Evolutionary conservation across 176 grass and related monocot species (phyloP), one percentile per base, ranked within the genome.

Genomic region (Oropetium thomaeum): DNA sequence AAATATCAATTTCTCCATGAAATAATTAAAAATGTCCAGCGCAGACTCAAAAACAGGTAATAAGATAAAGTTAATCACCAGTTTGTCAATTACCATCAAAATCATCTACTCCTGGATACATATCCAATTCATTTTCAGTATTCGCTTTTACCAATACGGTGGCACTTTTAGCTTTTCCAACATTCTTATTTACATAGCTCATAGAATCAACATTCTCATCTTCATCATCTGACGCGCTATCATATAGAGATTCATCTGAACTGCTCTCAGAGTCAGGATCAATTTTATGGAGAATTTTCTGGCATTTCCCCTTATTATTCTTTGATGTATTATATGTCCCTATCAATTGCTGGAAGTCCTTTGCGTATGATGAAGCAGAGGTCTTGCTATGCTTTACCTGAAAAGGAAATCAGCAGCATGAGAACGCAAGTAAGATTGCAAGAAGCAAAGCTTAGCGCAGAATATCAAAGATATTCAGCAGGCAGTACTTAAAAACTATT

Each of bases 321-420:
- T 38, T 91, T 78, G 88, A 85, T 12, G 34, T 25, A 1, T 63
- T 87, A 68, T 93, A 93, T 79, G 70, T 68, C 43, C 29, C 41
- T 93, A 97, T 85, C 52, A 97, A 57, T 77, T 97, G 74, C 44
- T 68, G 33, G 60, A 97, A 97, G 65, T 97, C 94, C 53, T 82
- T 82, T 27, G 62, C 23, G 77, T 97, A 97, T 53, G 90, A 93
- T 30, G 81, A 86, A 17, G 66, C 73, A 42, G 81, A 87, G 41
- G 94, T 93, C 67, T 61, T 88, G 64, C 94, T 97, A 63, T 97
- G 83, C 78, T 89, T 89, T 84, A 93, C 90, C 94, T 97, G 69
- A 76, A 84, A 73, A 81, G 80, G 23, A 67, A 80, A 61, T 70
- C 26, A 13, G 57, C 25, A 59, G 12, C 11, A 59, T 12, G 20